Base-by-base conservation (phyloP, 441 rosid genomes). In the Raphanus hybrid region DNA sequence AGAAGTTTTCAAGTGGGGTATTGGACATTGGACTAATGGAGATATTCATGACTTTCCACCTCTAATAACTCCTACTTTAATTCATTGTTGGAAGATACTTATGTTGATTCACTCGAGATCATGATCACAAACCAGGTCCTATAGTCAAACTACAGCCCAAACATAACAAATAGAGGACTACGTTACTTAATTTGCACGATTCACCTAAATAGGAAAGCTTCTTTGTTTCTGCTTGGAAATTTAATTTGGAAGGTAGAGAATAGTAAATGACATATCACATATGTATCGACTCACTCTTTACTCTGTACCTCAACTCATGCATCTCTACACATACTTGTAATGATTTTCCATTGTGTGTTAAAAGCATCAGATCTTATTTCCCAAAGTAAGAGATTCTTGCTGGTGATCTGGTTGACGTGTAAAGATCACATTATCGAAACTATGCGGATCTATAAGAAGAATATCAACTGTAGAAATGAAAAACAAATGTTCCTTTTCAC, bases 361-460 rank as follows among this genome's bases (percentile, higher is more conserved):
- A 78, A 73, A 78, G 74, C 66, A 62, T 54, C 10, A 73, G 11
- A 78, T 73, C 26, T 73, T 78, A 14, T 78, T 78, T 39, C 81
- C 75, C 0, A 62, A 78, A 73, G 64, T 37, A 2, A 54, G 57
- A 61, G 74, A 78, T 62, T 73, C 74, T 2, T 45, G 48, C 35
- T 59, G 64, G 64, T 72, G 77, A 37, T 60, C 29, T 67, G 58
- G 73, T 66, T 67, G 81, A 78, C 77, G 73, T 78, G 73, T 35
- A 72, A 60, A 78, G 77, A 35, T 67, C 35, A 72, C 59, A 72
- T 37, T 66, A 78, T 67, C 73, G 1, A 58, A 65, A 48, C 61
- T 9, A 57, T 65, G 35, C 70, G 26, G 70, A 70, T 70, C 80
- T 8, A n/a, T 70, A 8, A 54, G 48, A 35, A 76, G 10, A 41